Base-by-base conservation (phyloP, 305 asterid species). In the Fraxinus dipetala region DNA sequence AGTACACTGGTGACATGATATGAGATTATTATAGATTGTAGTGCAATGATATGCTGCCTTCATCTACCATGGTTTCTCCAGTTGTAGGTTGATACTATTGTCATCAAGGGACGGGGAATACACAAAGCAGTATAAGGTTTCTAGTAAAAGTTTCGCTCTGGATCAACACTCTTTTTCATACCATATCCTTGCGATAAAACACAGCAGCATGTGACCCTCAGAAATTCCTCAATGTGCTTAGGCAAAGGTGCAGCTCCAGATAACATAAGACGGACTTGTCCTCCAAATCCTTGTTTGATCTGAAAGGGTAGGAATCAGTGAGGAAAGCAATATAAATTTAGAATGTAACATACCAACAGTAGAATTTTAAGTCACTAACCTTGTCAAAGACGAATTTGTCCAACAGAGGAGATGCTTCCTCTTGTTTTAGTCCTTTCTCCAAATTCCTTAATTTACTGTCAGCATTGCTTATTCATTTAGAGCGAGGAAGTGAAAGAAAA, bases 241-340 rank as follows among this genome's bases (percentile, higher is more conserved):
- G 97, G 94, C 83, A 95, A 85, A 18, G 99, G 99, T 38, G 99
- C 99, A 76, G 99, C 99, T 70, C 99, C 99, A 30, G 99, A 89
- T 51, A 94, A 84, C 89, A 95, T 89, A 38, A 93, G 93, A 79
- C 97, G 99, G 76, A 95, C 98, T 6, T 95, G 91, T 78, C 99
- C 99, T 59, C 99, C 99, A 84, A 95, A 95, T 48, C 87, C 98
- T 89, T 85, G 95, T 89, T 89, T 93, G 69, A 95, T 92, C 99
- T 95, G 78, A 81, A 80, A 4, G 6, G 61, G 72, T 24, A 61
- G 30, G 6, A 9, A 9, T 76, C 59, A 31, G 81, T 40, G 43
- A 79, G 28, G 61, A 73, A 54, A 65, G 8, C 61, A 63, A 6
- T 18, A 40, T 0, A 26, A 84, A 18, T 43, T 65, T 14, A 51